Percentiles rank a stretch among this genome's conserved stretches.
Evolutionary conservation across 169 alveolate species (phyloP).

Genomic region (Miamiensis avidus): DNA sequence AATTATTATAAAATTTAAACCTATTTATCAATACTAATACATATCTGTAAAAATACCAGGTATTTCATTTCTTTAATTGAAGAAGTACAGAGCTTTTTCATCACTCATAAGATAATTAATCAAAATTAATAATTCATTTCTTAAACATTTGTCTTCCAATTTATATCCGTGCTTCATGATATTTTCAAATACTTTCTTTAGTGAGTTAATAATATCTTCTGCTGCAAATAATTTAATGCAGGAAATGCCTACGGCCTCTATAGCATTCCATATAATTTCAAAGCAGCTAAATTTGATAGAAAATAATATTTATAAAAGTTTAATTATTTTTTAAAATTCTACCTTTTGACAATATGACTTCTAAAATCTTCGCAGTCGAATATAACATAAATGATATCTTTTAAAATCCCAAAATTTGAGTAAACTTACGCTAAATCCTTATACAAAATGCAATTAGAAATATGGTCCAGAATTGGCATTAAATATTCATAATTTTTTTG

Average conservation of each 20-base stretch:
- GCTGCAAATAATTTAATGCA: constrained; percentile 68
- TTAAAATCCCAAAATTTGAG: constrained; percentile 75
- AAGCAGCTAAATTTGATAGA: constrained; percentile 42
- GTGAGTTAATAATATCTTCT: constrained; percentile 67
- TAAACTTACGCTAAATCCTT: constrained; percentile 71
- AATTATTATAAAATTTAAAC: too few relatives aligned
- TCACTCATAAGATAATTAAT: constrained; percentile 72
- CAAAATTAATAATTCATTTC: constrained; percentile 78
- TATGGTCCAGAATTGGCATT: constrained; percentile 62
- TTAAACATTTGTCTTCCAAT: constrained; percentile 77
- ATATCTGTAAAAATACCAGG: constrained; percentile 39
- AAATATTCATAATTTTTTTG: constrained; percentile 62
- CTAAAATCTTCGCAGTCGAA: constrained; percentile 78
- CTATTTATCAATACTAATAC: too few relatives aligned
- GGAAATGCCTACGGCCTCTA: constrained; percentile 78
- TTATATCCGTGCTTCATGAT: constrained; percentile 76
- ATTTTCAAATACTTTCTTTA: constrained; percentile 72
- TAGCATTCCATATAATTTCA: constrained; percentile 83
- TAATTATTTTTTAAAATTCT: too few relatives aligned
- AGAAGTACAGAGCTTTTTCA: constrained; percentile 64
- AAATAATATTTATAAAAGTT: too few relatives aligned
- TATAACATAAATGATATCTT: constrained; percentile 73
- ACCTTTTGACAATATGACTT: constrained; percentile 65
- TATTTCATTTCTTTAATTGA: constrained; percentile 52
- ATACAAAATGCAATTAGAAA: constrained; percentile 66